Base-by-base conservation (phyloP, 768 basidiomycete genomes). In the Cyclocybe aegerita region DNA sequence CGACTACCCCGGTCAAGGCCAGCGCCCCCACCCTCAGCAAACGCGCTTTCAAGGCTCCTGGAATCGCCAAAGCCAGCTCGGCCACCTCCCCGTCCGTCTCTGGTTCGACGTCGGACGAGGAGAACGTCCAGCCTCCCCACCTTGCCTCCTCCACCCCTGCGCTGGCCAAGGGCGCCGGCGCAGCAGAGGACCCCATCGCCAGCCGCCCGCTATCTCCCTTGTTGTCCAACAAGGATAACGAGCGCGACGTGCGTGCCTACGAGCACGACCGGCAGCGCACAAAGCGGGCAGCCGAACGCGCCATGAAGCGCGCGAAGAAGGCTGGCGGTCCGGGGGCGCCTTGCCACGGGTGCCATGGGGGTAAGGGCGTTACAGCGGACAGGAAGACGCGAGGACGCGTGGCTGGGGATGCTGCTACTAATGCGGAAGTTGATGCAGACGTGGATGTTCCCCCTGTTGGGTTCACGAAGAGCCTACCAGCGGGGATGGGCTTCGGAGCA, bases 221-320 rank as follows among this genome's bases (percentile, higher is more conserved):
- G 34, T 45, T 42, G 44, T 37, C 32, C 36, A 46, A 14, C 43
- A 54, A 48, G 30, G 39, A 39, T 32, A 53, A 48, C 9, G 54
- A 58, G 53, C 76, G 75, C 64, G 77, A 78, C 56, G 49, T 67
- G 37, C 74, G 78, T 10, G 75, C 75, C 7, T 75, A 67, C 59
- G 79, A 80, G 63, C 78, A 77, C 56, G 73, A 76, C 46, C 61
- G 79, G 43, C 76, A 80, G 63, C 68, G 72, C 45, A 58, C 64
- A 34, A 78, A 73, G 71, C 73, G 72, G 61, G 69, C 74, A 29
- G 70, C 67, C 14, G 75, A 75, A 46, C 54, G 71, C 48, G 65
- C 67, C 42, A 66, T 68, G 62, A 62, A 63, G 60, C 61, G 64
- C 44, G 68, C 68, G 29, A 66, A 65, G 46, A 75, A 74, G 62